Evolutionary conservation across 371 early-diverging fungal genomes (phyloP).

Genomic region (Lichtheimia ornata): DNA sequence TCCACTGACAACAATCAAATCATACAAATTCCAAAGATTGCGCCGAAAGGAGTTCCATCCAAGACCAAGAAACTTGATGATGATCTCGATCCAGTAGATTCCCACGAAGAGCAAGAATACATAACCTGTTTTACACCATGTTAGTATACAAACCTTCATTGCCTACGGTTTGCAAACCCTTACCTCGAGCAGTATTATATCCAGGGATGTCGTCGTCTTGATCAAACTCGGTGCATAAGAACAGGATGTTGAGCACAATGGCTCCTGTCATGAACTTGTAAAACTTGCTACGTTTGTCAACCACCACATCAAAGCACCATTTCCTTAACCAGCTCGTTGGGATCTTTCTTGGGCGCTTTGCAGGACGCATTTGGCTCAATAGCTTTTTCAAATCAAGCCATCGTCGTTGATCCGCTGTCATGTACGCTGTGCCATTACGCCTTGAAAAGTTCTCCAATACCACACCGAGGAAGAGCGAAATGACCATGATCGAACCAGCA

Average conservation of each 20-base stretch:
- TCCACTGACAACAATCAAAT: slow-evolving; percentile 53
- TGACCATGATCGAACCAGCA: slow-evolving; percentile 64
- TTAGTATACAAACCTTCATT: too few species aligned
- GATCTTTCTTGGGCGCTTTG: slow-evolving; percentile 47
- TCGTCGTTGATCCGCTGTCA: slow-evolving; percentile 69
- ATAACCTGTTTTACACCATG: not conserved
- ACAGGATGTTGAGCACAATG: slow-evolving; percentile 53
- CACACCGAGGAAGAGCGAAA: slow-evolving; percentile 70
- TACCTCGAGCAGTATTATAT: slow-evolving; percentile 4
- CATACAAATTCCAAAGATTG: slow-evolving; percentile 68
- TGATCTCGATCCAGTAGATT: slow-evolving; percentile 53
- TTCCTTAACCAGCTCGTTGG: slow-evolving; percentile 41
- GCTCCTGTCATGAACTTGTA: slow-evolving; percentile 51
- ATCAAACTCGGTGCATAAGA: slow-evolving; percentile 56
- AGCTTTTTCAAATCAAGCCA: slow-evolving; percentile 74
- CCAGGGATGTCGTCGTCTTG: slow-evolving; percentile 9
- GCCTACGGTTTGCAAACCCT: not conserved
- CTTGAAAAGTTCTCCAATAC: slow-evolving; percentile 69
- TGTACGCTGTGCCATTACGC: slow-evolving; percentile 64
- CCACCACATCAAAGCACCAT: slow-evolving; percentile 47
- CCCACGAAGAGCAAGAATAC: not conserved
- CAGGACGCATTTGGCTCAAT: slow-evolving; percentile 60
- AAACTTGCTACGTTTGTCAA: slow-evolving; percentile 56
- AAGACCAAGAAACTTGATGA: slow-evolving; percentile 52
- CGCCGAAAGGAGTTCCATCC: slow-evolving; percentile 61